Evolutionary conservation across 2,329 filamentous ascomycete genomes (phyloP), one percentile per base, ranked within the genome.

Genomic region (Xylaria multiplex): DNA sequence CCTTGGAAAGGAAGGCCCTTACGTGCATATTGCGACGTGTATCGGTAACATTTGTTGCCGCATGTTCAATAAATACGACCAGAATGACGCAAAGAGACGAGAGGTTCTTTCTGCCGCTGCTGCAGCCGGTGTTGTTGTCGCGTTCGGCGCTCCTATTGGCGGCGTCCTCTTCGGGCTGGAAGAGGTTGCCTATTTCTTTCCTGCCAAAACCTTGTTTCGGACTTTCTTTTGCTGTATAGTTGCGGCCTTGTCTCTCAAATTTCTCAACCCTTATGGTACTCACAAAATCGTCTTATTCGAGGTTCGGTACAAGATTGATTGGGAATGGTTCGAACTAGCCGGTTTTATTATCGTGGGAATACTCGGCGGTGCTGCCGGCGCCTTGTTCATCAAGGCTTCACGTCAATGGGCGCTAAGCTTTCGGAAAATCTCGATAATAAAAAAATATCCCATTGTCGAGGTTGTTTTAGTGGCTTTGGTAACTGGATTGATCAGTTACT

Each of bases 181-280:
- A 79, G 96, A 98, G 84, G 94, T 98, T 68, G 89, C 92, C 72
- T 98, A 98, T 79, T 98, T 98, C 79, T 98, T 98, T 77, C 95
- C 96, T 0, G 93, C 95, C 6, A 98, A 99, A 81, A 98, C 95
- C 0, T 86, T 99, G 8, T 99, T 99, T 82, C 86, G 96, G 59
- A 98, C 96, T 0, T 99, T 99, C 79, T 98, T 98, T 80, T 98
- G 95, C 82, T 98, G 95, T 79, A 98, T 98, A 73, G 90, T 91
- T 37, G 94, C 96, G 1, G 93, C 96, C 0, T 80, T 99, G 40
- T 95, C 94, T 1, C 83, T 99, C 72, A 97, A 97, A 75, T 97
- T 97, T 71, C 83, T 98, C 43, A 96, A 99, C 73, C 96, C 96
- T 0, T 99, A 98, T 73, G 95, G 95, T 35, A 98, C 94, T 0